phyloP scores from a whole-genome alignment of 257 asterid genomes.

The Plantago ovata region DNA sequence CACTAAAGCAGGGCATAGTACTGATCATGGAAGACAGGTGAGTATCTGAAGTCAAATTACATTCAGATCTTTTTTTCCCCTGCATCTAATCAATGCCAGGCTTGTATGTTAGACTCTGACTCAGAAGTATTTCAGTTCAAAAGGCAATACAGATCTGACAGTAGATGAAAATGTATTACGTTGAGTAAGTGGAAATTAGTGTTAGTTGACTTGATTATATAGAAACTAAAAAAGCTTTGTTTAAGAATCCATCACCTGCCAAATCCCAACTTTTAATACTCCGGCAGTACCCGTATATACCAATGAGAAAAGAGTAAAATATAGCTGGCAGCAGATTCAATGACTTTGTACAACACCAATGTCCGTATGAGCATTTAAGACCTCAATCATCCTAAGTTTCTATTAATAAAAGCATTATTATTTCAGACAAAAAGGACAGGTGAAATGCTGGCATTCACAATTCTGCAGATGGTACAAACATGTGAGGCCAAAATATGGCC shows the following conservation, averaged over 20 bases:
- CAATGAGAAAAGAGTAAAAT: not conserved
- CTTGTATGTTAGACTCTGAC: not conserved
- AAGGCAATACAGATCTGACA: not conserved
- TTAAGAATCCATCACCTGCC: conserved; percentile 23
- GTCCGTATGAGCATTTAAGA: conserved; percentile 2
- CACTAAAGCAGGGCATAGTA: not conserved
- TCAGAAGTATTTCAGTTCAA: not conserved
- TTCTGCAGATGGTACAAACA: conserved; percentile 14
- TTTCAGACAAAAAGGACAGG: conserved; percentile 36
- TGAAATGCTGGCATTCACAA: conserved; percentile 24
- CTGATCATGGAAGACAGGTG: conserved; percentile 1
- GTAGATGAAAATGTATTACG: not conserved
- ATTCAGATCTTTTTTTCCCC: not conserved
- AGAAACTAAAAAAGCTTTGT: conserved; percentile 15
- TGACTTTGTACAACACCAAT: conserved; percentile 30
- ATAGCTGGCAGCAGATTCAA: conserved; percentile 28
- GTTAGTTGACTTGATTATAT: conserved; percentile 25
- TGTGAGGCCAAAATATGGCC: conserved; percentile 23
- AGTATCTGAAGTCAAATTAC: not conserved
- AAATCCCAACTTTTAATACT: conserved; percentile 13
- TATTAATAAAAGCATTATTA: conserved; percentile 5
- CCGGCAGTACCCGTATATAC: not conserved
- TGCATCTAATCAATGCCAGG: conserved; percentile 1
- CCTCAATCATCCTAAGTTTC: conserved; percentile 2
- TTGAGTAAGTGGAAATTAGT: not conserved